phyloP scores from a whole-genome alignment of 306 rosid species.

The Spatholobus suberectus region DNA sequence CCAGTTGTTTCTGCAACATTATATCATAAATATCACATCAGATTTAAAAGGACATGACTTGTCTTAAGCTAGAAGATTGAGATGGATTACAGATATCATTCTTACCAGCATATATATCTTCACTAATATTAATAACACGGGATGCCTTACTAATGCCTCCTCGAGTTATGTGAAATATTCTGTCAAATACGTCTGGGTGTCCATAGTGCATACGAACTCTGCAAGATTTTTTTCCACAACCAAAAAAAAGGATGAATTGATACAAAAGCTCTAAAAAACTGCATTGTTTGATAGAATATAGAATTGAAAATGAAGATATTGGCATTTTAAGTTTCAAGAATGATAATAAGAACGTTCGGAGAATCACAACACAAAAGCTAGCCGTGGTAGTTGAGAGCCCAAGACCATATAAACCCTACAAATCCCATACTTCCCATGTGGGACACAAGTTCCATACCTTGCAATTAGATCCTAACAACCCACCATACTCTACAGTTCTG shows the following conservation, averaged over 20 bases:
- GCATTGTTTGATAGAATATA: neutral
- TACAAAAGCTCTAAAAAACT: neutral
- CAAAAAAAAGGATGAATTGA: conserved; percentile 14
- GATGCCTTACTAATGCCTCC: conserved; percentile 99
- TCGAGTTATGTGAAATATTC: conserved; percentile 91
- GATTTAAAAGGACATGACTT: neutral
- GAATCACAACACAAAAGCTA: neutral
- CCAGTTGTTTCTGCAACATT: neutral
- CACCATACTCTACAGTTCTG: neutral
- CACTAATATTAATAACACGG: conserved; percentile 95
- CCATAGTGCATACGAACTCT: conserved; percentile 99
- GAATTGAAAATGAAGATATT: conserved; percentile 6
- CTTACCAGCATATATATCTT: conserved; percentile 91
- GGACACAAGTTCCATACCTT: neutral
- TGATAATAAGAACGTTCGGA: neutral
- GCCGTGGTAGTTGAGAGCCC: neutral
- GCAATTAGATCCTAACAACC: neutral
- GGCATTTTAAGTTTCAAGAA: neutral
- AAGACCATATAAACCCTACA: neutral
- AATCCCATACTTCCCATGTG: neutral
- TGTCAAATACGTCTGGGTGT: conserved; percentile 97
- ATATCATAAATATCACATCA: neutral
- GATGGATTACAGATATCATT: neutral
- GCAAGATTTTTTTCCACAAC: conserved; percentile 41
- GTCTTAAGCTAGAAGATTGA: neutral